Conservation (phyloP, 2,329 filamentous ascomycete genomes). For the Aspergillus japonicus region DNA sequence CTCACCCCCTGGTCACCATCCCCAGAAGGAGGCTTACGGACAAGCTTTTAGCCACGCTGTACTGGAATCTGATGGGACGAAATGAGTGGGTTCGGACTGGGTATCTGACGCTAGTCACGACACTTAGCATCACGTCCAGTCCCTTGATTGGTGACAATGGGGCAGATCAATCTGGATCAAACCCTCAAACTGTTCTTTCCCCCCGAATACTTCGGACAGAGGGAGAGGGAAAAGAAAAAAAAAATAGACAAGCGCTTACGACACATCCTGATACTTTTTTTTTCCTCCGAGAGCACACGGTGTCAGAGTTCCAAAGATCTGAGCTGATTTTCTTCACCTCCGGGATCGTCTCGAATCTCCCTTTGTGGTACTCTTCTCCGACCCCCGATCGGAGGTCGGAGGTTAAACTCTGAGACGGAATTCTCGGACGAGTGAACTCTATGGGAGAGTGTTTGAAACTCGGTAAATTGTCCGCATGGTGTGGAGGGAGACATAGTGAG, state of each 20-base stretch:
- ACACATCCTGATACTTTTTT: not conserved
- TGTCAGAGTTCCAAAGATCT: not conserved
- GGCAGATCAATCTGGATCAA: not conserved
- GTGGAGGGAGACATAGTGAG: not conserved
- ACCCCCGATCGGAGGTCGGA: not conserved
- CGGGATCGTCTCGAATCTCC: not conserved
- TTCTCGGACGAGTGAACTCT: not conserved
- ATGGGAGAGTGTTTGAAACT: not conserved
- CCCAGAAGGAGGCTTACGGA: constrained; percentile 22
- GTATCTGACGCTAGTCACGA: constrained; percentile 17
- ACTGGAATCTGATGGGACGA: constrained; percentile 7
- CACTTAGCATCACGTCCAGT: not conserved
- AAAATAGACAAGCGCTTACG: not conserved
- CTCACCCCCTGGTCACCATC: constrained; percentile 11
- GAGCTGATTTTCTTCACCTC: not conserved
- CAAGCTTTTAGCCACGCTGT: constrained; percentile 26
- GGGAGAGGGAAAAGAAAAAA: too few species aligned
- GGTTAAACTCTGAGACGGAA: not conserved
- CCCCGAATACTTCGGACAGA: not conserved
- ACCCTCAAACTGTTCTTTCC: not conserved
- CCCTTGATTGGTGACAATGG: not conserved
- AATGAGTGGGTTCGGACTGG: constrained; percentile 5
- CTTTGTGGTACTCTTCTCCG: constrained; percentile 2
- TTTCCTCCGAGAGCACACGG: not conserved
- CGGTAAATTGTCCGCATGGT: not conserved